A percentile compares a stretch with the other conserved stretches of the same genome.
Conservation (phyloP, 306 rosid species). For the Fragaria ananassa region DNA sequence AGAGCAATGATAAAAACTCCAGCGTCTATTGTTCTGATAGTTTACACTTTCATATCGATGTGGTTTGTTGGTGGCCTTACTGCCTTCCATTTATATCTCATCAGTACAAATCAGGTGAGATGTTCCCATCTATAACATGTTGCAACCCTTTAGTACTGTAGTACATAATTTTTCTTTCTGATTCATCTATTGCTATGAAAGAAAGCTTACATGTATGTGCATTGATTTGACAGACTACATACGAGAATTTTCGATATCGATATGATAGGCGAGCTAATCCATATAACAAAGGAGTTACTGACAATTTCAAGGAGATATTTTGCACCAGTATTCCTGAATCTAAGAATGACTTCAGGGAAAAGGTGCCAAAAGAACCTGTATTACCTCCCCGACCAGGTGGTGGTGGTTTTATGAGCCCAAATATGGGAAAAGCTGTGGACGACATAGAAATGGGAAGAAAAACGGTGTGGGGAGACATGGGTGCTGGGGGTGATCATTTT, state of each 20-base stretch:
- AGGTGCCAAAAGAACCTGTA: slow-evolving; percentile 67
- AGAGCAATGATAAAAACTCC: slow-evolving; percentile 94
- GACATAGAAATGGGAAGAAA: slow-evolving; percentile 96
- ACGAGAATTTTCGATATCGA: slow-evolving; percentile 90
- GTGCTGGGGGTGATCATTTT: slow-evolving; percentile 50
- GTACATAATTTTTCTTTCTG: slow-evolving; percentile 9
- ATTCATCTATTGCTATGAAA: slow-evolving; percentile 1
- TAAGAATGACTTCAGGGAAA: slow-evolving; percentile 80
- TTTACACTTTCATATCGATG: slow-evolving; percentile 92
- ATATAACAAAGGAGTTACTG: slow-evolving; percentile 61
- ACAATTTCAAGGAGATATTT: slow-evolving; percentile 86
- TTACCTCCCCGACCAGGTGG: slow-evolving; percentile 68
- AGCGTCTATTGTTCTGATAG: slow-evolving; percentile 81
- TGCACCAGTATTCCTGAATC: slow-evolving; percentile 62
- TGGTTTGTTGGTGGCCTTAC: slow-evolving; percentile 99
- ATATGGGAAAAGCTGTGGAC: slow-evolving; percentile 82
- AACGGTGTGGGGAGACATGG: slow-evolving; percentile 85
- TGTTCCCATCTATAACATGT: neutral
- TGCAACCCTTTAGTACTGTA: neutral
- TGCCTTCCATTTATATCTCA: slow-evolving; percentile 95
- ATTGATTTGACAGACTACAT: slow-evolving; percentile 69
- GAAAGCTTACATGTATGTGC: slow-evolving; percentile 5
- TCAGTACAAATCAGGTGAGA: slow-evolving; percentile 90
- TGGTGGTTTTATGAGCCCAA: slow-evolving; percentile 87
- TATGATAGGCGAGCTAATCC: slow-evolving; percentile 84